Conservation (phyloP, 139 green algal genomes). For the Haematococcus lacustris region DNA sequence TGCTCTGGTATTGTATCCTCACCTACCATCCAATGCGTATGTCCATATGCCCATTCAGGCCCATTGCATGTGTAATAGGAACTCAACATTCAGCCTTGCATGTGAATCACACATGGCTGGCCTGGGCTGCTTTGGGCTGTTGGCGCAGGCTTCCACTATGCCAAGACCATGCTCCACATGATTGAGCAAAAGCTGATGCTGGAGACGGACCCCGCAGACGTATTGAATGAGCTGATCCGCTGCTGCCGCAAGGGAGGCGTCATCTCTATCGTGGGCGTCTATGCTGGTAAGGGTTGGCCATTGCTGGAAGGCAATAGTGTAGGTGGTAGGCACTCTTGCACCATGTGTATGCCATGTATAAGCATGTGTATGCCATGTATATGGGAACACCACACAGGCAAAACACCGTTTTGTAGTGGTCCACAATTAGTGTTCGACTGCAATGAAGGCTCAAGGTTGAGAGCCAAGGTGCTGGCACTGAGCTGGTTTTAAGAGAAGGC, state of each 20-base stretch:
- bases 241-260: slow-evolving; percentile 40
- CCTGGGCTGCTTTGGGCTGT: not conserved
- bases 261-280: slow-evolving; percentile 30
- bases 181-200: slow-evolving; percentile 33
- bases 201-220: slow-evolving; percentile 65
- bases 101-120: too few relatives aligned
- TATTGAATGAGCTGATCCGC: slow-evolving; percentile 70
- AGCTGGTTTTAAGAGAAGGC: too few relatives aligned
- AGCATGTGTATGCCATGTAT: too few relatives aligned
- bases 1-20: not conserved
- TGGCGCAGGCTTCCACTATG: slow-evolving; percentile 65
- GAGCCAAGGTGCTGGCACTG: too few relatives aligned
- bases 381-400: too few relatives aligned
- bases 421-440: too few relatives aligned
- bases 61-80: not conserved
- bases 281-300: too few relatives aligned
- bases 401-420: too few relatives aligned
- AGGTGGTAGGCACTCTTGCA: too few relatives aligned
- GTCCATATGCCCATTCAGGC: not conserved
- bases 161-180: slow-evolving; percentile 34
- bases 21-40: not conserved
- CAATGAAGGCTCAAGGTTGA: too few relatives aligned
- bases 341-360: too few relatives aligned
- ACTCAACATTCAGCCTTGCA: not conserved
- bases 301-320: too few relatives aligned